phyloP scores from a whole-genome alignment of 2,329 filamentous ascomycete species.

The Diplocarpon mali region DNA sequence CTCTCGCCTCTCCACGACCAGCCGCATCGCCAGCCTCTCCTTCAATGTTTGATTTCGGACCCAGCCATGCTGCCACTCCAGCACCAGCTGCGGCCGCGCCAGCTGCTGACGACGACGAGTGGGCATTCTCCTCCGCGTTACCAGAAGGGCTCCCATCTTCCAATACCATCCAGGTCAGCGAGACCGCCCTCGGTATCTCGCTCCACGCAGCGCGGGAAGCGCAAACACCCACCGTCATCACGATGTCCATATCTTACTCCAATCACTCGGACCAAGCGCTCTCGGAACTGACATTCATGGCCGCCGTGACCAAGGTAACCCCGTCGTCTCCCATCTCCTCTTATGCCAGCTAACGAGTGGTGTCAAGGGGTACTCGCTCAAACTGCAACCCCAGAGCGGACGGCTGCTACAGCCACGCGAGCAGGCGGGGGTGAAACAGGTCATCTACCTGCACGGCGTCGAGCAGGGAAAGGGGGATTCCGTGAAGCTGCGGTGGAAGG shows the following conservation, averaged over 20 bases:
- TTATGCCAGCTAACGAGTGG: neutral
- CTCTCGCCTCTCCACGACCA: slow-evolving; percentile 34
- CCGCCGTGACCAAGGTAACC: slow-evolving; percentile 83
- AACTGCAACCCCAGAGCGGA: slow-evolving; percentile 76
- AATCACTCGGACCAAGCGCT: slow-evolving; percentile 66
- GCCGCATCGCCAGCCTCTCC: slow-evolving; percentile 41
- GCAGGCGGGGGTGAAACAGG: slow-evolving; percentile 68
- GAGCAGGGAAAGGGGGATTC: slow-evolving; percentile 57
- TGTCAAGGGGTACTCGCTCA: slow-evolving; percentile 62
- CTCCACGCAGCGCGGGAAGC: slow-evolving; percentile 56
- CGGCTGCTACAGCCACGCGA: slow-evolving; percentile 59
- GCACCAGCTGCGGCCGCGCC: slow-evolving; percentile 31
- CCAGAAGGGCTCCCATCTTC: slow-evolving; percentile 42
- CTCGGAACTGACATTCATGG: slow-evolving; percentile 74
- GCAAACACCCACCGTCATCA: slow-evolving; percentile 37
- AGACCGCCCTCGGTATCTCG: slow-evolving; percentile 59
- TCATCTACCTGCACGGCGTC: slow-evolving; percentile 66
- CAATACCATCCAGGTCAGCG: slow-evolving; percentile 55
- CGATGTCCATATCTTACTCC: slow-evolving; percentile 69
- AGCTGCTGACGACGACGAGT: slow-evolving; percentile 69
- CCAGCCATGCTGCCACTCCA: slow-evolving; percentile 25
- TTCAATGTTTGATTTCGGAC: slow-evolving; percentile 32
- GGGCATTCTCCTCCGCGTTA: slow-evolving; percentile 82
- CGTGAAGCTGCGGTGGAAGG: slow-evolving; percentile 87
- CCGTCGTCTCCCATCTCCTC: neutral